Conservation (phyloP, 345 rosid species). For the Salix suchowensis region DNA sequence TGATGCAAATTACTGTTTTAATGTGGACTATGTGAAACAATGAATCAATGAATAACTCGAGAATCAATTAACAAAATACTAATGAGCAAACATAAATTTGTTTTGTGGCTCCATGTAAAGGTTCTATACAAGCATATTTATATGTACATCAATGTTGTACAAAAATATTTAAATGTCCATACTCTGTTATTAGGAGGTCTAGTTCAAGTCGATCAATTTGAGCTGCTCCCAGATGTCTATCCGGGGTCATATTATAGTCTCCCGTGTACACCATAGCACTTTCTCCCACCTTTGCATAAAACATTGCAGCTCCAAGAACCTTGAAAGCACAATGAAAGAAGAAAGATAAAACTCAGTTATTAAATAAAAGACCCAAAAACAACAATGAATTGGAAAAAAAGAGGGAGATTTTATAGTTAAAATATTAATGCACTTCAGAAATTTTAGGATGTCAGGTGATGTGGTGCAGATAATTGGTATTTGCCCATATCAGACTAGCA, state of each 20-base stretch:
- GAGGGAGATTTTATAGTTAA: neutral
- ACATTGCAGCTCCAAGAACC: slow-evolving; percentile 99
- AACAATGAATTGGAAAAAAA: neutral
- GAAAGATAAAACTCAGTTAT: neutral
- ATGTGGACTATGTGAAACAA: neutral
- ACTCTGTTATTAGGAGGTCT: slow-evolving; percentile 96
- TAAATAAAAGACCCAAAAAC: neutral
- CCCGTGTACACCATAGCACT: slow-evolving; percentile 88
- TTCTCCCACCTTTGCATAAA: slow-evolving; percentile 91
- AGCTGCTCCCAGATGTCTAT: slow-evolving; percentile 98
- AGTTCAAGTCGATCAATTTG: slow-evolving; percentile 73
- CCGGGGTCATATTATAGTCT: slow-evolving; percentile 96
- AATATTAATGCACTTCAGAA: neutral
- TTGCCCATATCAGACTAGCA: neutral
- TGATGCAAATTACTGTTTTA: neutral
- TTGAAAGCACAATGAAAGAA: slow-evolving; percentile 22
- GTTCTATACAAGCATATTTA: neutral
- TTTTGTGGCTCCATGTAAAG: neutral
- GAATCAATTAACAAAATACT: neutral
- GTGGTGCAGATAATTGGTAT: neutral
- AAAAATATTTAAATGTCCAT: slow-evolving; percentile 18
- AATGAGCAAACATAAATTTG: neutral
- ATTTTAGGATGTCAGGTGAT: neutral
- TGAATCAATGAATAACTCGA: neutral
- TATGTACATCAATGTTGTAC: neutral